Conservation (phyloP, 768 basidiomycete genomes). For the Boletus sp. region DNA sequence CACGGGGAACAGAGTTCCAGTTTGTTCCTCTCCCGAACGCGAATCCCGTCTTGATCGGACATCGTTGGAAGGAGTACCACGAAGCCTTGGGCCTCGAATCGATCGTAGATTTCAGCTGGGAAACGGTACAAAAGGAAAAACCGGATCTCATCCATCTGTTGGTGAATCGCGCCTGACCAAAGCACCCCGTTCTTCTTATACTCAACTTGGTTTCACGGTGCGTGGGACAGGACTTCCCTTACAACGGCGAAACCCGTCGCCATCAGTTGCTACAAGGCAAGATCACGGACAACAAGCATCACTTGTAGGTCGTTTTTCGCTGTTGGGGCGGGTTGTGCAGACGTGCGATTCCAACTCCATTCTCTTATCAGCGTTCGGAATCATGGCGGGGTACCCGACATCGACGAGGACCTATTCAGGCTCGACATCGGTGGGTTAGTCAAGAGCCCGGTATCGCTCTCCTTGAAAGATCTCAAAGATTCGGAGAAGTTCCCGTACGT, state of each 20-base stretch:
- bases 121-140: slow-evolving; percentile 49
- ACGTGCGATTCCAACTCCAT: not conserved
- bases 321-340: not conserved
- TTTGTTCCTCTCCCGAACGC: slow-evolving; percentile 46
- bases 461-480: slow-evolving; percentile 48
- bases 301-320: slow-evolving; percentile 42
- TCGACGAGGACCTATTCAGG: slow-evolving; percentile 43
- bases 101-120: slow-evolving; percentile 51
- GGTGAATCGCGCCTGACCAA: not conserved
- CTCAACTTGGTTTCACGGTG: not conserved
- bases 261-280: slow-evolving; percentile 42
- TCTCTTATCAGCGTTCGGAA: slow-evolving; percentile 43
- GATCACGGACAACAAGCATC: slow-evolving; percentile 47
- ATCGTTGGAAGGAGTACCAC: slow-evolving; percentile 54
- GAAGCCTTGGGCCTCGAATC: slow-evolving; percentile 43
- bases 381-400: slow-evolving; percentile 51
- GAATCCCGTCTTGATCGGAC: slow-evolving; percentile 47
- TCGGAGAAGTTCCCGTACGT: slow-evolving; percentile 45
- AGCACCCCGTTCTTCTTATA: too few species aligned
- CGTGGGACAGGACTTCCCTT: slow-evolving; percentile 42
- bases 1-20: slow-evolving; percentile 40
- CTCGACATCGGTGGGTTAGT: slow-evolving; percentile 54
- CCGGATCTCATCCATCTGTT: slow-evolving; percentile 48
- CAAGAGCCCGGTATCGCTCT: slow-evolving; percentile 41
- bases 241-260: slow-evolving; percentile 50